phyloP scores from a whole-genome alignment of 2,329 filamentous ascomycete genomes.

The Ascochyta lentis region DNA sequence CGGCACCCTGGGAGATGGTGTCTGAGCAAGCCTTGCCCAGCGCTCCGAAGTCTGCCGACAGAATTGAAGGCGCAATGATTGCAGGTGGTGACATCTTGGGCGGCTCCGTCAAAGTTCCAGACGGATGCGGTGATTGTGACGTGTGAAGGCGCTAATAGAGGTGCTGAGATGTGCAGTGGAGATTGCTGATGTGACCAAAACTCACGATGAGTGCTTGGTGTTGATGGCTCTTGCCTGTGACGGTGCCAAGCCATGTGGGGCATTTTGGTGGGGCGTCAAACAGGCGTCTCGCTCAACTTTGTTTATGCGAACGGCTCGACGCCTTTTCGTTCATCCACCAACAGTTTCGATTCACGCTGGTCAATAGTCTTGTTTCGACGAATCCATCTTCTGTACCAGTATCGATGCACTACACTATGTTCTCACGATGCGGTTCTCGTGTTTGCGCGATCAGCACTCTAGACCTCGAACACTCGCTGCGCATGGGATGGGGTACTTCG shows the following conservation, averaged over 20 bases:
- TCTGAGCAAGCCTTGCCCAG: slow-evolving; percentile 85
- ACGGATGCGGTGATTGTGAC: slow-evolving; percentile 16
- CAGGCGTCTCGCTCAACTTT: slow-evolving; percentile 17
- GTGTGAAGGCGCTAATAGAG: slow-evolving; percentile 26
- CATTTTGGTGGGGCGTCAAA: slow-evolving; percentile 7
- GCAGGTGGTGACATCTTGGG: slow-evolving; percentile 80
- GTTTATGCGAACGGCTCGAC: slow-evolving; percentile 26
- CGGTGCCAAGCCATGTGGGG: slow-evolving; percentile 17
- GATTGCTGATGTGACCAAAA: slow-evolving; percentile 33
- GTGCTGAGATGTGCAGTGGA: slow-evolving; percentile 23
- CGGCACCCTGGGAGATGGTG: slow-evolving; percentile 85
- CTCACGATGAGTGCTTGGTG: slow-evolving; percentile 43
- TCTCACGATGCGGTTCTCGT: not conserved
- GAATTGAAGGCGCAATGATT: slow-evolving; percentile 97
- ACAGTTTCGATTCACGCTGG: slow-evolving; percentile 19
- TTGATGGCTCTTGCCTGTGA: slow-evolving; percentile 29
- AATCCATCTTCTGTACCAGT: not conserved
- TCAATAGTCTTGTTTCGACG: not conserved
- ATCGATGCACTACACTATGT: not conserved
- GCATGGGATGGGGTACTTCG: slow-evolving; percentile 9
- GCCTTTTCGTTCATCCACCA: slow-evolving; percentile 21
- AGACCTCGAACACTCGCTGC: not conserved
- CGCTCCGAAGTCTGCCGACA: slow-evolving; percentile 92
- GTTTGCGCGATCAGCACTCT: not conserved
- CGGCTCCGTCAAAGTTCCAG: slow-evolving; percentile 18